Evolutionary conservation across 1,284 basidiomycete genomes (phyloP).

Genomic region (Irpex sp.): DNA sequence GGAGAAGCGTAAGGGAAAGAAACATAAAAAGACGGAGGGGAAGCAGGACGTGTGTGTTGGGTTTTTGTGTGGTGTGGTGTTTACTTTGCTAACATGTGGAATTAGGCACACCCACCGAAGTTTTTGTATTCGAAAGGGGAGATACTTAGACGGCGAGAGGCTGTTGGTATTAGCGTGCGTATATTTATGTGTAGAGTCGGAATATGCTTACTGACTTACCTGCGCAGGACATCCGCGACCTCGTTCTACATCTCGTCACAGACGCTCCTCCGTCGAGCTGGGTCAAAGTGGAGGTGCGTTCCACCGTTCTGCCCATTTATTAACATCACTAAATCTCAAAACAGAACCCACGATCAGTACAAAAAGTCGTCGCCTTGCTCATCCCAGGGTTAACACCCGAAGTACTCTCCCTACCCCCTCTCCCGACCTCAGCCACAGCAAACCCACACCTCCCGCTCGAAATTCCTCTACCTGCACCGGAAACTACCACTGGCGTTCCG

Average conservation of each 20-base stretch:
- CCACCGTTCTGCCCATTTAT: not conserved
- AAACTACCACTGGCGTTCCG: slow-evolving; percentile 47
- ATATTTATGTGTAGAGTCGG: no score
- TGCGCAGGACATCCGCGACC: slow-evolving; percentile 77
- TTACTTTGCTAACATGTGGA: not conserved
- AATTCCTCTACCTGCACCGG: slow-evolving; percentile 47
- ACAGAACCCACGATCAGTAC: slow-evolving; percentile 69
- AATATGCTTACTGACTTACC: slow-evolving; percentile 8
- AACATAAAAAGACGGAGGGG: slow-evolving; percentile 53
- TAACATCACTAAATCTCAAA: not conserved
- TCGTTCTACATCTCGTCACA: slow-evolving; percentile 77
- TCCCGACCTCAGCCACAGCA: slow-evolving; percentile 55
- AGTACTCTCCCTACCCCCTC: slow-evolving; percentile 64
- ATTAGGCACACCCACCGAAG: slow-evolving; percentile 56
- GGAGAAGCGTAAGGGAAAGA: slow-evolving; percentile 72
- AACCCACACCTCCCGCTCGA: slow-evolving; percentile 67
- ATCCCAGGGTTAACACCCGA: slow-evolving; percentile 79
- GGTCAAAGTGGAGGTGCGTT: slow-evolving; percentile 77
- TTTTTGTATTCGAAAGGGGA: slow-evolving; percentile 80
- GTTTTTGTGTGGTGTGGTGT: slow-evolving; percentile 12
- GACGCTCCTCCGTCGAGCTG: slow-evolving; percentile 81
- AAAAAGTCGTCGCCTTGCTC: slow-evolving; percentile 76
- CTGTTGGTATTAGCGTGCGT: slow-evolving; percentile 73
- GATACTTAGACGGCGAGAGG: slow-evolving; percentile 67
- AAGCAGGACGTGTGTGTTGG: slow-evolving; percentile 55